A percentile compares a stretch with the other conserved stretches of the same genome.
Conservation (phyloP, 2,329 filamentous ascomycete genomes). For the Pseudogymnoascus sp. region DNA sequence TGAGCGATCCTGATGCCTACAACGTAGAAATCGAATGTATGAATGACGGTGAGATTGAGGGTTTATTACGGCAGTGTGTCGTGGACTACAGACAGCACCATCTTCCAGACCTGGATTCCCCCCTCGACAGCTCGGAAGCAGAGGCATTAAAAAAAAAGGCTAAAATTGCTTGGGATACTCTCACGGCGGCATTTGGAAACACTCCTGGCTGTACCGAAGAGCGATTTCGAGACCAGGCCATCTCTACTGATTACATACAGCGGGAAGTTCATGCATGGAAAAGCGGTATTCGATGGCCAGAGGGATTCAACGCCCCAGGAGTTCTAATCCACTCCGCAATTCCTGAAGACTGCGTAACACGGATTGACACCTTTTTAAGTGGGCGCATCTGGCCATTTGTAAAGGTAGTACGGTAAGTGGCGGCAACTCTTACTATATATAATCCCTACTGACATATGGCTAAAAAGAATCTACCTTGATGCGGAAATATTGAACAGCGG, state of each 20-base stretch:
- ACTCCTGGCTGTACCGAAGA: slow-evolving; percentile 8
- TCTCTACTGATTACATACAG: slow-evolving; percentile 9
- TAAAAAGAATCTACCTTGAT: slow-evolving; percentile 11
- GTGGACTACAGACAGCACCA: slow-evolving; percentile 13
- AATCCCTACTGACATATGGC: neutral
- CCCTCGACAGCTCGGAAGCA: neutral
- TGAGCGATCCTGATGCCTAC: slow-evolving; percentile 9
- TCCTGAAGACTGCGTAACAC: neutral
- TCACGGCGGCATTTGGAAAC: slow-evolving; percentile 10
- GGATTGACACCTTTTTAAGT: slow-evolving; percentile 9
- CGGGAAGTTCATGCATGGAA: slow-evolving; percentile 11
- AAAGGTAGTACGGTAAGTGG: slow-evolving; percentile 13
- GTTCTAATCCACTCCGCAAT: slow-evolving; percentile 5
- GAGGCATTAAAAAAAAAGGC: slow-evolving; percentile 10
- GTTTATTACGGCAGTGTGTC: slow-evolving; percentile 12
- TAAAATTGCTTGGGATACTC: slow-evolving; percentile 12
- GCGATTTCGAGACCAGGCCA: slow-evolving; percentile 3
- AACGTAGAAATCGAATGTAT: slow-evolving; percentile 14
- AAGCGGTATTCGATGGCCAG: slow-evolving; percentile 11
- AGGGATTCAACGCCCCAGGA: slow-evolving; percentile 7
- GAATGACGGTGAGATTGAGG: slow-evolving; percentile 11
- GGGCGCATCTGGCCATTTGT: slow-evolving; percentile 14
- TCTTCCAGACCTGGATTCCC: slow-evolving; percentile 6
- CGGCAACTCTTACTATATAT: neutral
- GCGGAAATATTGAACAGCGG: slow-evolving; percentile 11